Base-by-base conservation (phyloP, 2,329 filamentous ascomycete species). In the Penicillium sclerotiorum region DNA sequence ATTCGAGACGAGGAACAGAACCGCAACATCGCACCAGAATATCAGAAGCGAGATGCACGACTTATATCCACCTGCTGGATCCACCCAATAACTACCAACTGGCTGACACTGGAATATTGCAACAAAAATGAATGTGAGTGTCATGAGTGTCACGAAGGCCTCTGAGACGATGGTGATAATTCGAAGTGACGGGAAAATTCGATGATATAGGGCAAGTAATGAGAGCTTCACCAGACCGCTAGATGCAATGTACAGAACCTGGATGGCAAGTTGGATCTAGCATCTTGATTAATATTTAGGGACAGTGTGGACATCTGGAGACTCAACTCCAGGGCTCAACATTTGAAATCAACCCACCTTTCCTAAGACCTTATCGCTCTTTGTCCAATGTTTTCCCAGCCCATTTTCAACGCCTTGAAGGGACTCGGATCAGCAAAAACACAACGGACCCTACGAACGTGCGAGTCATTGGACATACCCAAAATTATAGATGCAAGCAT, bases 91-190 rank as follows among this genome's bases (percentile, higher is more conserved):
- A 4, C 27, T 30, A 5, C 39, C 39, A 12, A 30, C 25, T 4
- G 39, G 39, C n/a, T 23, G 15, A 22, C 39, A 42, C 25, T 42
- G 39, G 7, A 42, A 42, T 18, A 42, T 42, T n/a, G 39, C 23
- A 9, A 21, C 23, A 15, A 42, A 42, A 2, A 32, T 42, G 25
- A 42, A 42, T 4, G 39, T 21, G 11, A 22, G 11, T 5, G 11
- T 42, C 3, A 42, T 13, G 9, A 42, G 7, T 5, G 18, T 3
- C 8, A 42, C 7, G 8, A 42, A 12, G 9, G 9, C 27, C 12
- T 12, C 18, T 2, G 15, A 20, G n/a, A 42, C 5, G 4, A 32
- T 11, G 13, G 25, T 42, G n/a, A n/a, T 3, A 5, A 42, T 42
- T 1, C 39, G 11, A 20, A 32, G 25, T 20, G 3, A 2, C 11